phyloP scores from a whole-genome alignment of 2,329 filamentous ascomycete genomes.

The Hymenoscyphus linearis region DNA sequence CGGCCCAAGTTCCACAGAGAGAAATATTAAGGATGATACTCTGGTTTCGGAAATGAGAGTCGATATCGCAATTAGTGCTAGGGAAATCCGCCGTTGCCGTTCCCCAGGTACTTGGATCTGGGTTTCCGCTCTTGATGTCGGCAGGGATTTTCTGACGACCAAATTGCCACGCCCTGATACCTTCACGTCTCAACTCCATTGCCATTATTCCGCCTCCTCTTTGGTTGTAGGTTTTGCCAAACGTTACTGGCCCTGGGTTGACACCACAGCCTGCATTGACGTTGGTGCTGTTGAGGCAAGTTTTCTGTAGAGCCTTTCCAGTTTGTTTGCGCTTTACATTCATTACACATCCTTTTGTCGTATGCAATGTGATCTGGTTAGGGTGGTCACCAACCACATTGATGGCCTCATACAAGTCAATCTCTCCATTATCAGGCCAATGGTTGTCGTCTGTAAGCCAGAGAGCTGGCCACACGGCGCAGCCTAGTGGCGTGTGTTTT shows the following conservation, averaged over 20 bases:
- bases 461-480: constrained; percentile 50
- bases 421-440: constrained; percentile 58
- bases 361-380: constrained; percentile 45
- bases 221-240: constrained; percentile 49
- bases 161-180: constrained; percentile 49
- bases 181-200: constrained; percentile 40
- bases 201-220: constrained; percentile 45
- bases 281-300: constrained; percentile 39
- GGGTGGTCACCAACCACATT: constrained; percentile 36
- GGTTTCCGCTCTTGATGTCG: constrained; percentile 39
- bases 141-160: constrained; percentile 38
- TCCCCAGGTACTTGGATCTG: constrained; percentile 41
- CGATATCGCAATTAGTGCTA: constrained; percentile 61
- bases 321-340: constrained; percentile 5
- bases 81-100: constrained; percentile 43
- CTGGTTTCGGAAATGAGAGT: constrained; percentile 63
- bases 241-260: constrained; percentile 40
- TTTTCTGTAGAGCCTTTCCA: constrained; percentile 31
- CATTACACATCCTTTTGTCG: constrained; percentile 39
- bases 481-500: constrained; percentile 52
- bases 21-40: constrained; percentile 77
- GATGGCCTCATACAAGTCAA: constrained; percentile 49
- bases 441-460: constrained; percentile 58
- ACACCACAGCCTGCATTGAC: constrained; percentile 39
- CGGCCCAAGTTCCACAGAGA: constrained; percentile 86